These are phyloP conservation scores for Arthromyces matolae DNA, from an alignment of 768 basidiomycete species.

Conservation along the genomic window DNA sequence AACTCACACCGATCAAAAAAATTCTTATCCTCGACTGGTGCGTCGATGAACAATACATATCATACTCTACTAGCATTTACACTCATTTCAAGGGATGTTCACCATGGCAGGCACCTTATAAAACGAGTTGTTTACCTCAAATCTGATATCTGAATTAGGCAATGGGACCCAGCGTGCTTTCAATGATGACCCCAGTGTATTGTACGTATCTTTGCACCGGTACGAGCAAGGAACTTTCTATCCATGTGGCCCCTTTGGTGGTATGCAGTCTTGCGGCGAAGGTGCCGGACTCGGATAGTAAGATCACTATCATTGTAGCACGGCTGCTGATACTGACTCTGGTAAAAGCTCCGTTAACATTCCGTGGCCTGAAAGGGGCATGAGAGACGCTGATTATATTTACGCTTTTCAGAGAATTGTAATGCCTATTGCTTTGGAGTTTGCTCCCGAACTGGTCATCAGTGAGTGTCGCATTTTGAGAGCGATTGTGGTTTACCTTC, in stretches of 20 bases:
- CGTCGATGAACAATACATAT: constrained; percentile 23
- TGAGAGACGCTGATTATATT: constrained; percentile 94
- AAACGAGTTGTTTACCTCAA: not conserved
- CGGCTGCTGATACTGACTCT: constrained; percentile 7
- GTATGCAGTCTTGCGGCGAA: constrained; percentile 80
- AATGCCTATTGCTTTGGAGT: constrained; percentile 97
- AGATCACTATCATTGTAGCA: constrained; percentile 27
- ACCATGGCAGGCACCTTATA: constrained; percentile 56
- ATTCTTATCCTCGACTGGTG: constrained; percentile 96
- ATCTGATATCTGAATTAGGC: constrained; percentile 44
- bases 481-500: not conserved
- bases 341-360: constrained; percentile 93
- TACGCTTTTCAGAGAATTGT: constrained; percentile 94
- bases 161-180: constrained; percentile 98
- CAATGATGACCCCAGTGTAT: constrained; percentile 84
- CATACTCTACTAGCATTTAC: too few species aligned
- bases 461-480: too few species aligned
- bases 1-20: constrained; percentile 64
- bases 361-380: constrained; percentile 86
- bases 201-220: constrained; percentile 94
- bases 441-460: constrained; percentile 92
- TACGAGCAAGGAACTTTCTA: constrained; percentile 93
- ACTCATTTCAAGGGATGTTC: constrained; percentile 63
- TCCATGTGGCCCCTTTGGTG: constrained; percentile 88
- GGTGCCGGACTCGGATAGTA: constrained; percentile 85